Conservation (phyloP, 1,284 basidiomycete species). For the Heimioporus punctisporus region DNA sequence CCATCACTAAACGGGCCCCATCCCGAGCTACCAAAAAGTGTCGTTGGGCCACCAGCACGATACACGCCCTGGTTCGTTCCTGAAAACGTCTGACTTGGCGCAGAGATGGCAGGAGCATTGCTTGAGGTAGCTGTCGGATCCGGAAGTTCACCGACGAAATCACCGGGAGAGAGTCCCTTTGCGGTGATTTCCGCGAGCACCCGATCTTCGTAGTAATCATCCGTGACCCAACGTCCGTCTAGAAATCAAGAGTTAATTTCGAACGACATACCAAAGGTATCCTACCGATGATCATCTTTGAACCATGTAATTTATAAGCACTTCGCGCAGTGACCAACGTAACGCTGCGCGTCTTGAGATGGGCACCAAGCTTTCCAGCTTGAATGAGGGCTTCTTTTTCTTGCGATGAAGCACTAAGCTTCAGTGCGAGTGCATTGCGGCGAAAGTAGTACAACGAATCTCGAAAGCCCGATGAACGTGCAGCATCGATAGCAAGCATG, state of each 20-base stretch:
- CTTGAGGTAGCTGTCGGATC: slow-evolving; percentile 58
- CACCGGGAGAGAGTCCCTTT: slow-evolving; percentile 74
- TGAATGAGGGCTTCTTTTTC: slow-evolving; percentile 95
- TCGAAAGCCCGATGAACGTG: slow-evolving; percentile 92
- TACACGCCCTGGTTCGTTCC: slow-evolving; percentile 64
- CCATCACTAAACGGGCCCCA: slow-evolving; percentile 86
- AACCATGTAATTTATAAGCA: slow-evolving; percentile 94
- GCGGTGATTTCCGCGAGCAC: slow-evolving; percentile 71
- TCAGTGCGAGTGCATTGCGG: slow-evolving; percentile 87
- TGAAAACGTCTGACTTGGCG: slow-evolving; percentile 39
- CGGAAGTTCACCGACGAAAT: slow-evolving; percentile 78
- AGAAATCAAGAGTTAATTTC: neutral
- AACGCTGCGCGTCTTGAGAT: slow-evolving; percentile 89
- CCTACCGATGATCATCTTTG: slow-evolving; percentile 87
- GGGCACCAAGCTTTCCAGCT: slow-evolving; percentile 85
- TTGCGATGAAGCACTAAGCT: slow-evolving; percentile 82
- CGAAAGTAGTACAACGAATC: slow-evolving; percentile 98
- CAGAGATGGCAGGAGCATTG: slow-evolving; percentile 33
- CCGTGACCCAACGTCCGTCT: slow-evolving; percentile 92
- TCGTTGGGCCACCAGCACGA: slow-evolving; percentile 84
- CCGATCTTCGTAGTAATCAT: slow-evolving; percentile 95
- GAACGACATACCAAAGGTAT: slow-evolving; percentile 33
- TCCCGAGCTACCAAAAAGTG: slow-evolving; percentile 82
- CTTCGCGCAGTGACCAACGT: slow-evolving; percentile 94
- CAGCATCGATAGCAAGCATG: slow-evolving; percentile 97